Evolutionary conservation across 805 yeast genomes (phyloP).

Genomic region (Starmerella sirachaensis): DNA sequence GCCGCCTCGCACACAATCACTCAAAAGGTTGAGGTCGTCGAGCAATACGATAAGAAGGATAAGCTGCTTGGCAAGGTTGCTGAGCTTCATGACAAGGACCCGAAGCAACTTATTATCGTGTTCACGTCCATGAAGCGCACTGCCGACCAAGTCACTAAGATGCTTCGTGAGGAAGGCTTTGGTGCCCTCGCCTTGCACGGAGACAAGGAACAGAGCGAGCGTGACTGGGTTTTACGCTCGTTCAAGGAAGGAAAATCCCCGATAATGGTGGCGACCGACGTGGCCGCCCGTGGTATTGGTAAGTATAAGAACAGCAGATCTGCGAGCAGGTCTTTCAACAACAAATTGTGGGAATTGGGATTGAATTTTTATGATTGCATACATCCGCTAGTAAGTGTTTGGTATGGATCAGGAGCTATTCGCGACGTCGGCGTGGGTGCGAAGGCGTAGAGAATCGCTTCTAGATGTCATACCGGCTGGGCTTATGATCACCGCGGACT

Average conservation of each 20-base stretch:
- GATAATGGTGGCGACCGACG: conserved; percentile 98
- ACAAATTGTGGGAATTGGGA: too few species aligned
- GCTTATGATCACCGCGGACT: conserved; percentile 11
- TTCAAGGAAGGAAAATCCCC: conserved; percentile 88
- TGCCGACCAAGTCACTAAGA: conserved; percentile 89
- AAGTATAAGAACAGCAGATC: conserved; percentile 11
- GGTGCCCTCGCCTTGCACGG: conserved; percentile 98
- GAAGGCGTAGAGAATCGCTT: conserved; percentile 14
- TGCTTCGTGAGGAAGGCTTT: conserved; percentile 93
- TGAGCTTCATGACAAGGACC: conserved; percentile 48
- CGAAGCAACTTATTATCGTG: conserved; percentile 66
- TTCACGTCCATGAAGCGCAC: conserved; percentile 96
- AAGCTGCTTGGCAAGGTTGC: conserved; percentile 73
- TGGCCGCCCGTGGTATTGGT: conserved; percentile 95
- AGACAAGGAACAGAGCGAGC: conserved; percentile 93
- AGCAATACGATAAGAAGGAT: conserved; percentile 91
- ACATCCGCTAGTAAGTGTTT: conserved; percentile 11
- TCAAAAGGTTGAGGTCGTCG: conserved; percentile 81
- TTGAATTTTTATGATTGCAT: background rate
- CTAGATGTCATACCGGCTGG: conserved; percentile 11
- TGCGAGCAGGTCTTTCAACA: background rate
- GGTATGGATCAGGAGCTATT: conserved; percentile 21
- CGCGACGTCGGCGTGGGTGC: conserved; percentile 13
- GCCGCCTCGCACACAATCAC: conserved; percentile 94
- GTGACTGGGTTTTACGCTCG: conserved; percentile 96